A percentile compares a stretch with the other conserved stretches of the same genome.
Evolutionary conservation across 176 grass and related monocot species (phyloP).

Genomic region (Carex myosuroides): DNA sequence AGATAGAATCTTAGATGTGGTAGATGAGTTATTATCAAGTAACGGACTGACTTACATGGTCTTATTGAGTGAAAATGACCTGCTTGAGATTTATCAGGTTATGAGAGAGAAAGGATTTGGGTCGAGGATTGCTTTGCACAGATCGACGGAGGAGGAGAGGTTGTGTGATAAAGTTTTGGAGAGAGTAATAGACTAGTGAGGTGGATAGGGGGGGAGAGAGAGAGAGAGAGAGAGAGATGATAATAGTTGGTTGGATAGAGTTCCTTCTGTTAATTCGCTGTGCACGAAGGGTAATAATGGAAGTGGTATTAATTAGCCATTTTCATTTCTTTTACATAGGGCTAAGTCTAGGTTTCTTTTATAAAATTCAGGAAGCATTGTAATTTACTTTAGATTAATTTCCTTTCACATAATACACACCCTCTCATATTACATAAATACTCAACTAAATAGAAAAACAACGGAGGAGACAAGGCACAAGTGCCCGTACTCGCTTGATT

Average conservation of each 20-base stretch:
- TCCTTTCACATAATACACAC: background rate
- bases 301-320: background rate
- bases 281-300: background rate
- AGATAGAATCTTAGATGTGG: conserved; percentile 65
- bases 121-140: conserved; percentile 58
- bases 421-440: background rate
- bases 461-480: background rate
- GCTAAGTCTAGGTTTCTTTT: background rate
- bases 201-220: background rate
- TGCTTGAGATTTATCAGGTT: conserved; percentile 48
- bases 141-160: conserved; percentile 82
- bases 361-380: background rate
- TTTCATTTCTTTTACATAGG: background rate
- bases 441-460: background rate
- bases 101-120: conserved; percentile 76
- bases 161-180: conserved; percentile 93
- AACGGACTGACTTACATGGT: conserved; percentile 78
- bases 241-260: background rate
- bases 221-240: background rate
- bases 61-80: conserved; percentile 64
- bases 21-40: conserved; percentile 52
- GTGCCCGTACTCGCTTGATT: background rate
- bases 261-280: background rate
- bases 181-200: conserved; percentile 16
- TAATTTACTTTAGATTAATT: background rate